These are phyloP conservation scores for Fragaria nilgerrensis DNA, from an alignment of 306 rosid genomes.

Conservation along the genomic window DNA sequence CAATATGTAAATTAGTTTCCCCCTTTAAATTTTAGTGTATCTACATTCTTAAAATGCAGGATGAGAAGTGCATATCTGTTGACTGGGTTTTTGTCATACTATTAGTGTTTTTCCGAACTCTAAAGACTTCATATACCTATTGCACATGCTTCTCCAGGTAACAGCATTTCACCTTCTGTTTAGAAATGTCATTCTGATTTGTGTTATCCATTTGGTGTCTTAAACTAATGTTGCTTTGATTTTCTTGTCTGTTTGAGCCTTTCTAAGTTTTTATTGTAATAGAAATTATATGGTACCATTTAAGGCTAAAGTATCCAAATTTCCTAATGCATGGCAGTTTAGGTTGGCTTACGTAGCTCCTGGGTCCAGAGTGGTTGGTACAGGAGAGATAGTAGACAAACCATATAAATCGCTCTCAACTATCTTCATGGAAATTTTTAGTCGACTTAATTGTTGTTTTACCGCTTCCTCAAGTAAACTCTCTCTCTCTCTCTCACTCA, in stretches of 20 bases:
- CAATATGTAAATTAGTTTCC: neutral
- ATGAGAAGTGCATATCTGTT: slow-evolving; percentile 40
- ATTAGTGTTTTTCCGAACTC: slow-evolving; percentile 59
- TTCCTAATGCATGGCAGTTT: slow-evolving; percentile 39
- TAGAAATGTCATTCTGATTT: neutral
- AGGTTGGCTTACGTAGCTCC: slow-evolving; percentile 84
- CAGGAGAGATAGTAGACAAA: slow-evolving; percentile 72
- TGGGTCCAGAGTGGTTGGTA: slow-evolving; percentile 74
- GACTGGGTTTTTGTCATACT: slow-evolving; percentile 32
- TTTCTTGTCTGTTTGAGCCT: neutral
- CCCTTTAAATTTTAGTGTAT: neutral
- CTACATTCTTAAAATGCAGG: slow-evolving; percentile 36
- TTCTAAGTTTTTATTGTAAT: neutral
- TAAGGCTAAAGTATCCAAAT: neutral
- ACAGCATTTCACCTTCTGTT: neutral
- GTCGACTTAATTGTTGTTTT: slow-evolving; percentile 60
- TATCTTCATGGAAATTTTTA: slow-evolving; percentile 49
- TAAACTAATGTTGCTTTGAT: neutral
- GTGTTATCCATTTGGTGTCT: neutral
- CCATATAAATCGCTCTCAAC: slow-evolving; percentile 63
- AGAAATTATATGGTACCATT: neutral
- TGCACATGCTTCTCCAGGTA: slow-evolving; percentile 86
- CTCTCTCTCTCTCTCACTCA: slow-evolving; percentile 3
- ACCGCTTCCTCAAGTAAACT: slow-evolving; percentile 80
- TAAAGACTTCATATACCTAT: slow-evolving; percentile 56